Base-by-base conservation (phyloP, 352 stramenopile species). In the Lagenidium sp. region DNA sequence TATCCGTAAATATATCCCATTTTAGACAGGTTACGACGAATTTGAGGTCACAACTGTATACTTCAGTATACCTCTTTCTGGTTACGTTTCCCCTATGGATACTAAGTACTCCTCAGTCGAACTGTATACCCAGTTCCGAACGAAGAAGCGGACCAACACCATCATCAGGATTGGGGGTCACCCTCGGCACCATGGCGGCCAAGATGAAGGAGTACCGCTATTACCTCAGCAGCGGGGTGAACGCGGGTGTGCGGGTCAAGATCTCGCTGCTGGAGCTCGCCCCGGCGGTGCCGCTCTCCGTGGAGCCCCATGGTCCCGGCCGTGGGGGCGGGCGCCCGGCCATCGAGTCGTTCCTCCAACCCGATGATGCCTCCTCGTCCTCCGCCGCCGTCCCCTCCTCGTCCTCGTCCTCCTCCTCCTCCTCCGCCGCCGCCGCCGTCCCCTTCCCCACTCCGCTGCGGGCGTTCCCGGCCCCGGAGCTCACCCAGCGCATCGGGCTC, bases 181-280 rank as follows among this genome's bases (percentile, higher is more conserved):
- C n/a, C n/a, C n/a, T n/a, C n/a, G 28, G 2, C 24, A 44, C 44
- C 36, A 88, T 88, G 68, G 35, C 58, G 53, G 70, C 54, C 50
- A 74, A 75, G 45, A 82, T 89, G 47, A 86, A 87, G 65, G 81
- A 94, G 65, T 91, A 94, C 50, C 77, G 77, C 44, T 94, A 94
- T 60, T 94, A 91, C 59, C 55, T 94, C 26, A 94, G 81, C 60
- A 91, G 78, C 49, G 74, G 78, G 53, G 75, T 91, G 47, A 82
- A 80, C 58, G 78, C 67, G 36, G 65, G 60, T 51, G 85, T 94
- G 53, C 77, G 68, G 36, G 60, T 94, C 60, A 88, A 88, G 47
- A 65, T 94, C 49, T 88, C 78, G 40, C 47, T 73, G 7, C 45
- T 94, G 29, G 81, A 94, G 43, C 59, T 94, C 19, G 24, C 30